Base-by-base conservation (phyloP, 2,329 filamentous ascomycete species). In the Ceratocystis diversiconidia region DNA sequence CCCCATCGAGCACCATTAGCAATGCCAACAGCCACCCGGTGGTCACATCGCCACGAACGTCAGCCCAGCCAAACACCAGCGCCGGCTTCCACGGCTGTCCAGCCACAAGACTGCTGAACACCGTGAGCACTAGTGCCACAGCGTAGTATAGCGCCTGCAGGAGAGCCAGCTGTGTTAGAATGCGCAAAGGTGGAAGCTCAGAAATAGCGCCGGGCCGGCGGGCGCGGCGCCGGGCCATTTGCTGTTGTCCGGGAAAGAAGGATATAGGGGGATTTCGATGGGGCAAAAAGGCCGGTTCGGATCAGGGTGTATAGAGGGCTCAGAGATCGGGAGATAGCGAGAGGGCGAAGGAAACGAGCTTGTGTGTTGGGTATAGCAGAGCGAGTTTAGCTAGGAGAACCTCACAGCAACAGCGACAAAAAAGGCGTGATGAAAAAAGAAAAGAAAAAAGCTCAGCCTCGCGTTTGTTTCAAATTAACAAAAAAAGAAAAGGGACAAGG, bases 11-110 rank as follows among this genome's bases (percentile, higher is more conserved):
- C 63, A 85, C 65, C 81, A 81, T 83, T 17, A 85, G 73, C 69
- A 86, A 80, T 0, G 78, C 81, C 69, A 82, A 73, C 68, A 85
- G 72, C 82, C 82, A 86, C 8, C 83, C 83, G 69, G 82, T 79
- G 8, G 83, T 84, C 19, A 80, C 85, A 74, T 86, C 83, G 46
- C 81, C 83, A 68, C 82, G 78, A 67, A 86, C 75, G n/a, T 76
- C 73, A 44, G 78, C 75, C 82, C 83, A 85, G 65, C 81, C 81
- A 66, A 85, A 80, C 15, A 85, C 73, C 67, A 85, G 73, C 69
- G 82, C 79, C 6, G 80, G 69, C 64, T 74, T 76, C 71, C 86
- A 85, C 1, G 75, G 71, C 32, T 78, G 75, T 41, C 84, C 84
- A n/a, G 81, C 78, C 22, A 85, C 80, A 48, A 85, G 78, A 12